Conservation (phyloP, 2,329 filamentous ascomycete species). For the Trichoderma sp. region DNA sequence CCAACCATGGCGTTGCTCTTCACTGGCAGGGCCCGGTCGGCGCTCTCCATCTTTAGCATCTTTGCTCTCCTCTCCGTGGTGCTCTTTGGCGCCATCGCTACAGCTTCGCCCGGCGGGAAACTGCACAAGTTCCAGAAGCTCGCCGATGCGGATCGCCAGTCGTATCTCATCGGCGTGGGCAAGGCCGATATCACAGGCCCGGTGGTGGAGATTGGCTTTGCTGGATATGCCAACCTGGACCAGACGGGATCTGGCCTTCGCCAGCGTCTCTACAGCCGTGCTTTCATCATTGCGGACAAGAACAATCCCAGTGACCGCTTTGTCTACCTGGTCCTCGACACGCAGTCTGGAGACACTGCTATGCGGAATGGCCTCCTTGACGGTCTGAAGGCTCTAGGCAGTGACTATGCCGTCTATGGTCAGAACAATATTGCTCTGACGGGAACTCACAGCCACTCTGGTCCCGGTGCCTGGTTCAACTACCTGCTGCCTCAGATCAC, state of each 20-base stretch:
- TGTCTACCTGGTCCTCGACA: constrained; percentile 85
- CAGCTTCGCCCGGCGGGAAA: not conserved
- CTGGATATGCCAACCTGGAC: constrained; percentile 85
- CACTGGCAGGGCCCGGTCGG: constrained; percentile 1
- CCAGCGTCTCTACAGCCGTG: constrained; percentile 83
- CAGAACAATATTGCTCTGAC: constrained; percentile 85
- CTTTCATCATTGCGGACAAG: constrained; percentile 80
- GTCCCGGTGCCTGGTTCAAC: constrained; percentile 91
- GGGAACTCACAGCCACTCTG: constrained; percentile 90
- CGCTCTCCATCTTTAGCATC: constrained; percentile 16
- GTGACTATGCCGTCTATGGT: constrained; percentile 72
- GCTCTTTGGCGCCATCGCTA: constrained; percentile 18
- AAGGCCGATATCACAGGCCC: constrained; percentile 67
- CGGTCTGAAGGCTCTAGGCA: constrained; percentile 67
- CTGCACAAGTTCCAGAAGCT: not conserved
- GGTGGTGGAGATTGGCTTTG: constrained; percentile 86
- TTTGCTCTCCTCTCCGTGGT: constrained; percentile 18
- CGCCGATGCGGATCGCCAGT: constrained; percentile 29
- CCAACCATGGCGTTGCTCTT: constrained; percentile 19
- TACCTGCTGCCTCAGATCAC: constrained; percentile 92
- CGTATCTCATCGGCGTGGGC: constrained; percentile 56
- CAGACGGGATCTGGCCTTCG: constrained; percentile 83
- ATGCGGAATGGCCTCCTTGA: constrained; percentile 84
- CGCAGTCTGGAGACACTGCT: constrained; percentile 85
- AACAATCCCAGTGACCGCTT: constrained; percentile 69